phyloP scores from a whole-genome alignment of 2,329 filamentous ascomycete genomes.

The Fusarium keratoplasticum region DNA sequence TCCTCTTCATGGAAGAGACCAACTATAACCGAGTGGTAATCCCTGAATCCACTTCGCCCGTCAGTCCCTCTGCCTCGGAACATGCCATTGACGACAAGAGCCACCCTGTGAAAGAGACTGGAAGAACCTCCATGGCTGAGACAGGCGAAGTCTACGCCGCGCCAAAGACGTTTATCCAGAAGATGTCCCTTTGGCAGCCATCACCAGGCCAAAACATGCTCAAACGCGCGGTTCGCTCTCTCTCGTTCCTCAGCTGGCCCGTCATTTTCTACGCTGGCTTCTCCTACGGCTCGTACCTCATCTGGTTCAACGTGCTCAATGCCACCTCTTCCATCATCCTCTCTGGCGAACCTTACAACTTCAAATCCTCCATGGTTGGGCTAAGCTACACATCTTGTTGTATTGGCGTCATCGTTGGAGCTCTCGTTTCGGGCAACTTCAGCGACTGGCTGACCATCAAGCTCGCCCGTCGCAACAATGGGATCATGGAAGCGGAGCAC shows the following conservation, averaged over 20 bases:
- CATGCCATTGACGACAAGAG: slow-evolving; percentile 15
- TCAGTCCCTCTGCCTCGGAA: not conserved
- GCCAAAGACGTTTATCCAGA: slow-evolving; percentile 55
- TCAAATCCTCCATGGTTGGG: slow-evolving; percentile 53
- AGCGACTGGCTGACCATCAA: slow-evolving; percentile 54
- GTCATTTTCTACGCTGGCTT: slow-evolving; percentile 57
- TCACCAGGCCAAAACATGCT: slow-evolving; percentile 48
- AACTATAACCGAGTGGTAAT: slow-evolving; percentile 57
- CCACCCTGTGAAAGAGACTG: not conserved
- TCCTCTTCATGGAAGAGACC: slow-evolving; percentile 71
- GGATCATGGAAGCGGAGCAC: slow-evolving; percentile 56
- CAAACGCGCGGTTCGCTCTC: slow-evolving; percentile 50
- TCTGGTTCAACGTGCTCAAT: slow-evolving; percentile 59
- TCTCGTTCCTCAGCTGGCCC: slow-evolving; percentile 54
- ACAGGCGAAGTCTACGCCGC: slow-evolving; percentile 15
- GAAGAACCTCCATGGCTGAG: not conserved
- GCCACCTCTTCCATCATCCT: slow-evolving; percentile 57
- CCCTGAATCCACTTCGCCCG: not conserved
- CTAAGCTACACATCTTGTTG: slow-evolving; percentile 53
- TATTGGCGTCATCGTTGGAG: slow-evolving; percentile 49
- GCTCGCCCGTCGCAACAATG: slow-evolving; percentile 54
- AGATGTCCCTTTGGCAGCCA: slow-evolving; percentile 55
- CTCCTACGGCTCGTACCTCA: slow-evolving; percentile 55
- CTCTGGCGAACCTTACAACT: slow-evolving; percentile 52
- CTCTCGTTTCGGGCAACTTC: slow-evolving; percentile 47